Evolutionary conservation across 78 protist genomes (phyloP).

Genomic region (Dictyostelium intermedium): DNA sequence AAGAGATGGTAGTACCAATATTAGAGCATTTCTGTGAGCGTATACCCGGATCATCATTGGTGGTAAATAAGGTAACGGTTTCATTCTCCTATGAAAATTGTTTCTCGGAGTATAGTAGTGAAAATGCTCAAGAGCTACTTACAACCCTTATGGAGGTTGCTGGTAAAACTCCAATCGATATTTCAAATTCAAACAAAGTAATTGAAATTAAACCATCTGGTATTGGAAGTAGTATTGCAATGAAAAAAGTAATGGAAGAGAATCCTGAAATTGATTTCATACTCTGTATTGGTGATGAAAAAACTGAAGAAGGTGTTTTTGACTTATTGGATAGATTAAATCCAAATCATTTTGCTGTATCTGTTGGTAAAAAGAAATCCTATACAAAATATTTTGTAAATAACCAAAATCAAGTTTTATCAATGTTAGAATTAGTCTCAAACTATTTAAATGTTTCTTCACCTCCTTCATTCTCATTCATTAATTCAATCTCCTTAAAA

Average conservation of each 20-base stretch:
- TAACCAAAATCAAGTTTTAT: conserved; percentile 21
- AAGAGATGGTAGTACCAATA: conserved; percentile 25
- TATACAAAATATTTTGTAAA: conserved; percentile 32
- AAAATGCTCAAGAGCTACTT: conserved; percentile 40
- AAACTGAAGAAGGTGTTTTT: conserved; percentile 19
- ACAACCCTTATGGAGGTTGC: conserved; percentile 38
- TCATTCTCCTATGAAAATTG: conserved; percentile 29
- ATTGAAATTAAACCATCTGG: conserved; percentile 72
- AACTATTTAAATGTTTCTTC: background rate
- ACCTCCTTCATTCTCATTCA: background rate
- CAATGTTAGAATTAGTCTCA: conserved; percentile 15
- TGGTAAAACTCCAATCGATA: conserved; percentile 52
- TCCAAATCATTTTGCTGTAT: conserved; percentile 30
- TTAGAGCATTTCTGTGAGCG: conserved; percentile 52
- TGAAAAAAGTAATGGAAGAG: conserved; percentile 37
- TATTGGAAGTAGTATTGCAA: conserved; percentile 18
- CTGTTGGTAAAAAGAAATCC: conserved; percentile 47
- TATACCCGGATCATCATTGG: conserved; percentile 4
- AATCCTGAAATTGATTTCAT: conserved; percentile 48
- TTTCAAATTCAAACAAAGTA: conserved; percentile 1
- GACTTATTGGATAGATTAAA: conserved; percentile 32
- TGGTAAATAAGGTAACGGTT: conserved; percentile 14
- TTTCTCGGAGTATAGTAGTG: background rate
- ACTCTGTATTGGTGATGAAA: conserved; percentile 40
- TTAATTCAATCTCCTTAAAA: background rate